Conservation (phyloP, 1,139 yeast species). For the Wickerhamiella pararugosa region DNA sequence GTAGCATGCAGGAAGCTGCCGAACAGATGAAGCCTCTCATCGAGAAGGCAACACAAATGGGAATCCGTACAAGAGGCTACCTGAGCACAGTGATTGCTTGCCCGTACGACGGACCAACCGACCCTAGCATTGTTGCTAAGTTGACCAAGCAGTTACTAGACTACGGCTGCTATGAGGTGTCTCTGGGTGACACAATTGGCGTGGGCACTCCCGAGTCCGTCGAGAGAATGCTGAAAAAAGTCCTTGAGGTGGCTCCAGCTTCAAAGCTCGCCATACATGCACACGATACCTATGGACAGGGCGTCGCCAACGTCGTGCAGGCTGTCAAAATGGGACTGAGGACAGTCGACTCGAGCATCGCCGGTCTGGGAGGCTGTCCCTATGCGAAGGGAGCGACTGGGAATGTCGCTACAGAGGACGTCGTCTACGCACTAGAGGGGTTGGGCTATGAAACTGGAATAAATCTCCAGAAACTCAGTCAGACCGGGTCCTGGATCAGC, state of each 20-base stretch:
- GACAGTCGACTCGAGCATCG: constrained; percentile 23
- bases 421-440: constrained; percentile 25
- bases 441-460: constrained; percentile 25
- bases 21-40: constrained; percentile 20
- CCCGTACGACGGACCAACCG: constrained; percentile 25
- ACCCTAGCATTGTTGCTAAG: constrained; percentile 21
- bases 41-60: constrained; percentile 17
- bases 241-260: constrained; percentile 18
- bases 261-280: constrained; percentile 25
- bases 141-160: constrained; percentile 20
- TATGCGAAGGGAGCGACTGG: constrained; percentile 28
- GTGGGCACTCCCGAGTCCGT: constrained; percentile 24
- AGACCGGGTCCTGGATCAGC: constrained; percentile 24
- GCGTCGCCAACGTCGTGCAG: constrained; percentile 24
- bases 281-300: constrained; percentile 27
- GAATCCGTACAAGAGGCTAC: constrained; percentile 22
- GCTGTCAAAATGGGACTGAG: constrained; percentile 25
- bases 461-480: constrained; percentile 19
- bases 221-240: constrained; percentile 19
- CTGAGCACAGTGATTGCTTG: constrained; percentile 25
- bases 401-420: constrained; percentile 26
- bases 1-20: constrained; percentile 21
- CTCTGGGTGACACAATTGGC: constrained; percentile 27
- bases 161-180: constrained; percentile 26
- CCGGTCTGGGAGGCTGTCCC: constrained; percentile 28